Evolutionary conservation across 768 basidiomycete species (phyloP).

Genomic region (Boletus subcaerulescens): DNA sequence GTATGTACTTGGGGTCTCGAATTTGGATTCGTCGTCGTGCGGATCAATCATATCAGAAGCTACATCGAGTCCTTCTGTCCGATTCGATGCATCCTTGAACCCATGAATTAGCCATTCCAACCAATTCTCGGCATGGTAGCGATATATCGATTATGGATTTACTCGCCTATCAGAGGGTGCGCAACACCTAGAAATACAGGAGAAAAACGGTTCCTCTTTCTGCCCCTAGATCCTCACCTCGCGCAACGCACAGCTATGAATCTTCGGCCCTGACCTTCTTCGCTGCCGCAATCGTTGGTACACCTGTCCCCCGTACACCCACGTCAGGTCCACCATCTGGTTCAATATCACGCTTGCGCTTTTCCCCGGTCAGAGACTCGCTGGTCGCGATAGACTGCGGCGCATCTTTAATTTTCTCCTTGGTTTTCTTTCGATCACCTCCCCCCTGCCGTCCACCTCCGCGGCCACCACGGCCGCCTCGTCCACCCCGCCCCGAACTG

Average conservation of each 20-base stretch:
- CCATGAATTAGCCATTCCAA: too few relatives aligned
- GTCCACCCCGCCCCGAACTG: conserved; percentile 40
- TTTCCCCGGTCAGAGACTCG: conserved; percentile 58
- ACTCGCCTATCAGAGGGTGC: background rate
- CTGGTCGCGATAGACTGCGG: conserved; percentile 25
- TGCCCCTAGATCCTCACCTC: too few relatives aligned
- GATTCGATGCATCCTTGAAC: too few relatives aligned
- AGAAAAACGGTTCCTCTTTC: background rate
- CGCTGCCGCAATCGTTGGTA: conserved; percentile 42
- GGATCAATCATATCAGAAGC: too few relatives aligned
- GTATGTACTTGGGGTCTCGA: too few relatives aligned
- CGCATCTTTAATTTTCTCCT: conserved; percentile 13
- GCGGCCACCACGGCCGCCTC: conserved; percentile 43
- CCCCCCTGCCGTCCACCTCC: conserved; percentile 27
- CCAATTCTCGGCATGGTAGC: too few relatives aligned
- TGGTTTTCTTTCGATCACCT: conserved; percentile 20
- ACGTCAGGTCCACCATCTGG: conserved; percentile 74
- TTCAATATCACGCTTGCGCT: conserved; percentile 73
- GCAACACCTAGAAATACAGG: conserved; percentile 14
- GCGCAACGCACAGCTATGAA: conserved; percentile 8
- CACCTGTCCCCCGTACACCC: conserved; percentile 60
- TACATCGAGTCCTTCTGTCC: too few relatives aligned
- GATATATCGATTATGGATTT: too few relatives aligned
- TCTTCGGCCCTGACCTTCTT: conserved; percentile 46
- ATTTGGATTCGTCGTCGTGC: too few relatives aligned